phyloP scores from a whole-genome alignment of 164 flowering plant genomes.

The Cinnamomum micranthum region DNA sequence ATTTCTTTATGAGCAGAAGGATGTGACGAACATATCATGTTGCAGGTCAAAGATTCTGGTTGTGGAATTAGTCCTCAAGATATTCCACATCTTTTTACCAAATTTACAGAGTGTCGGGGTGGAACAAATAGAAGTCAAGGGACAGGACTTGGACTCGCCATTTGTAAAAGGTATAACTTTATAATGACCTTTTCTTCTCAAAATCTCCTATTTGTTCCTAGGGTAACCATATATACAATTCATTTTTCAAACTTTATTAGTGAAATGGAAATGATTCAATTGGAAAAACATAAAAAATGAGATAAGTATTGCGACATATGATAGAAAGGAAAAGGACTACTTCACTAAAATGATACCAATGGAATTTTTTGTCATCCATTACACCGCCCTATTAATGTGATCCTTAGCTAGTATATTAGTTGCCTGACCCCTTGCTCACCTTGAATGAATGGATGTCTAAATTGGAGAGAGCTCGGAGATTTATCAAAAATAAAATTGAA shows the following conservation, averaged over 20 bases:
- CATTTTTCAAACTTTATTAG: neutral
- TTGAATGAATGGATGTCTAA: neutral
- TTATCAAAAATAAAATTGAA: neutral
- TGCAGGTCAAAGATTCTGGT: constrained; percentile 71
- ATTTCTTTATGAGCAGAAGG: neutral
- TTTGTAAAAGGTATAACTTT: constrained; percentile 47
- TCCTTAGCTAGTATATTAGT: no score
- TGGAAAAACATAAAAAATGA: neutral
- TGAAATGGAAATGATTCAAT: neutral
- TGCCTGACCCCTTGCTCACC: neutral
- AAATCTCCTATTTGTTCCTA: neutral
- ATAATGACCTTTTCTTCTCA: neutral
- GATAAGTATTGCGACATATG: neutral
- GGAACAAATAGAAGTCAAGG: constrained; percentile 29
- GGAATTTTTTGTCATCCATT: neutral
- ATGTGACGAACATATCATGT: neutral
- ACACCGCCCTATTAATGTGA: neutral
- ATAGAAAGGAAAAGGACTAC: neutral
- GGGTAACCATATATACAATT: neutral
- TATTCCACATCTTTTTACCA: constrained; percentile 47
- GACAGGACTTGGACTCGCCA: constrained; percentile 65
- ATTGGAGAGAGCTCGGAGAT: neutral
- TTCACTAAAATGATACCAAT: neutral
- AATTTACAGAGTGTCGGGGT: constrained; percentile 34
- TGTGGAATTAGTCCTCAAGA: constrained; percentile 59